Percentiles rank a stretch among this genome's conserved stretches.
Conservation (phyloP, 2,329 filamentous ascomycete genomes). For the Xylaria sp. region DNA sequence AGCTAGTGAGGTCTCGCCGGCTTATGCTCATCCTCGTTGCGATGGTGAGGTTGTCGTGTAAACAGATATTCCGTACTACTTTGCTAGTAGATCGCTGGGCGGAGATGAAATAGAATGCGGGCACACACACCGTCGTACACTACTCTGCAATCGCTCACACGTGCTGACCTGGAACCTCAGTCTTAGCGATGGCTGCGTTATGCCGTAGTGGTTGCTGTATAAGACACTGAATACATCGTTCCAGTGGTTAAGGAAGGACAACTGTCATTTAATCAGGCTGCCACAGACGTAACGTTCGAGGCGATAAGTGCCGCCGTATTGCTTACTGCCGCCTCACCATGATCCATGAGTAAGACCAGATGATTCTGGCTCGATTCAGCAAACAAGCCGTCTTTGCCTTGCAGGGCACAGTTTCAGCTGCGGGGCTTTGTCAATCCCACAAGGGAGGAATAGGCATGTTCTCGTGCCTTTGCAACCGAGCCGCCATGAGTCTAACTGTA, state of each 20-base stretch:
- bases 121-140: background rate
- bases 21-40: constrained; percentile 1
- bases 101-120: background rate
- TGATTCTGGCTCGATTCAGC: constrained; percentile 35
- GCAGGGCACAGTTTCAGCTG: constrained; percentile 38
- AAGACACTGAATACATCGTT: background rate
- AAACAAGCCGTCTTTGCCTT: constrained; percentile 28
- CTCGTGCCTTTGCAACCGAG: constrained; percentile 10
- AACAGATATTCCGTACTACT: background rate
- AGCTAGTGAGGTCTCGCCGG: constrained; percentile 3
- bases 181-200: constrained; percentile 19
- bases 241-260: constrained; percentile 1
- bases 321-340: constrained; percentile 32
- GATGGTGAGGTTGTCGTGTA: background rate
- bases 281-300: constrained; percentile 21
- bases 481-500: constrained; percentile 14
- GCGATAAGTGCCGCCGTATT: constrained; percentile 34
- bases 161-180: constrained; percentile 20
- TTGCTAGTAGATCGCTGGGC: background rate
- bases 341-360: constrained; percentile 32
- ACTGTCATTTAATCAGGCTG: constrained; percentile 1
- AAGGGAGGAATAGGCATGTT: constrained; percentile 7
- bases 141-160: background rate
- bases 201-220: constrained; percentile 23
- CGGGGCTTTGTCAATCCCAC: constrained; percentile 26